Conservation (phyloP, 2,329 filamentous ascomycete genomes). For the Xylaria sp. region DNA sequence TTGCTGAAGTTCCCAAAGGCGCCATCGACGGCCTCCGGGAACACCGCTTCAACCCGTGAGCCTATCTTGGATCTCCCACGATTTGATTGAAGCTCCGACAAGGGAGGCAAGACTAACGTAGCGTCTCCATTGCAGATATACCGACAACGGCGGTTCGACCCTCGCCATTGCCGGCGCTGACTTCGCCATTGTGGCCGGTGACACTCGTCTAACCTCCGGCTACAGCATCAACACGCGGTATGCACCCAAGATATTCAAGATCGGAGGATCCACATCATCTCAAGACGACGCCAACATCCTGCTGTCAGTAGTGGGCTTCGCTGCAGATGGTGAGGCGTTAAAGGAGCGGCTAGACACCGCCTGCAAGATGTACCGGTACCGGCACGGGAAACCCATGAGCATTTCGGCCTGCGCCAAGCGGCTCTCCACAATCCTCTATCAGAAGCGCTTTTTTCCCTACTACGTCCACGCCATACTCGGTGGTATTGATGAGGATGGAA, state of each 20-base stretch:
- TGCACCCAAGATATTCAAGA: conserved; percentile 95
- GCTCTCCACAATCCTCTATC: conserved; percentile 93
- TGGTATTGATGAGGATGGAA: conserved; percentile 92
- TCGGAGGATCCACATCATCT: conserved; percentile 88
- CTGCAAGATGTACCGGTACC: conserved; percentile 99
- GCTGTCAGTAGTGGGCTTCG: conserved; percentile 93
- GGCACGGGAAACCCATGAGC: conserved; percentile 95
- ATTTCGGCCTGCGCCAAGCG: conserved; percentile 95
- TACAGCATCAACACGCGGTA: conserved; percentile 99
- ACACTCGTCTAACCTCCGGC: conserved; percentile 93
- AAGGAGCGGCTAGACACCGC: conserved; percentile 93
- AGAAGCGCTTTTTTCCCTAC: conserved; percentile 99
- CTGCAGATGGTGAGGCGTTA: conserved; percentile 91
- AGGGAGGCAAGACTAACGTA: conserved; percentile 17
- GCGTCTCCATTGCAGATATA: conserved; percentile 71
- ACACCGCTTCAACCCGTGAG: conserved; percentile 94
- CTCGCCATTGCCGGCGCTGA: conserved; percentile 92
- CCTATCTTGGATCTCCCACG: conserved; percentile 18
- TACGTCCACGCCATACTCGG: conserved; percentile 95
- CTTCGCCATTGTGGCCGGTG: conserved; percentile 96
- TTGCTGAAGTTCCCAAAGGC: conserved; percentile 68
- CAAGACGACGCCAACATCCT: conserved; percentile 88
- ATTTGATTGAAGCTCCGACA: not conserved
- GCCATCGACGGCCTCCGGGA: conserved; percentile 68
- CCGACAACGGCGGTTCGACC: conserved; percentile 97